These are phyloP conservation scores for Eurotiales sp. DNA, from an alignment of 2,329 filamentous ascomycete species.

Conservation along the genomic window DNA sequence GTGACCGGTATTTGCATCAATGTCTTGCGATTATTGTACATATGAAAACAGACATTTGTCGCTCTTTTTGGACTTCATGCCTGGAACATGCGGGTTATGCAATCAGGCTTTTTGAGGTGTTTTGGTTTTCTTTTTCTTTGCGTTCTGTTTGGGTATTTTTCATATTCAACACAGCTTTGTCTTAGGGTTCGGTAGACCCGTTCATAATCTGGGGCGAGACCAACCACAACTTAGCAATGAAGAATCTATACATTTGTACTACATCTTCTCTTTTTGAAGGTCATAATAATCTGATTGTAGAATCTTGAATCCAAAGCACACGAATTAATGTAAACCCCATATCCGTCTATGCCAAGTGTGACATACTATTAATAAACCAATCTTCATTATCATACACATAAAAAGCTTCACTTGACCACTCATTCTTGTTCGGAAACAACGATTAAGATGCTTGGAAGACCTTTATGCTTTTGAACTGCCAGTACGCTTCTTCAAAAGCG, in stretches of 20 bases:
- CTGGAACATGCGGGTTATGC: no score
- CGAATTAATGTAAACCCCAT: not conserved
- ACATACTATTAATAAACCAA: not conserved
- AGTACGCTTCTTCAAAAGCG: slow-evolving; percentile 59
- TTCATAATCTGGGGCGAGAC: no score
- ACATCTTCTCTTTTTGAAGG: no score
- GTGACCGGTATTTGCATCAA: not conserved
- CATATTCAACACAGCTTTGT: no score
- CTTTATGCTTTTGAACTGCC: slow-evolving; percentile 61
- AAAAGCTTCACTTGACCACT: not conserved
- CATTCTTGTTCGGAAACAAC: not conserved
- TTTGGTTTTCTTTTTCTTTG: no score
- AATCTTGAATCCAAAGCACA: not conserved
- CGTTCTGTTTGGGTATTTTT: no score
- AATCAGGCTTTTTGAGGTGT: no score
- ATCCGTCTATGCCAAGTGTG: not conserved
- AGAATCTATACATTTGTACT: no score
- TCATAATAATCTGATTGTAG: no score
- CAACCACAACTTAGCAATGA: no score
- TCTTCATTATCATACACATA: not conserved
- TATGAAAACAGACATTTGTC: slow-evolving; percentile 4
- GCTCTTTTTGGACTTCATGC: not conserved
- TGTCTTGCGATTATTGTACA: not conserved
- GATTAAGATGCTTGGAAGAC: slow-evolving; percentile 47
- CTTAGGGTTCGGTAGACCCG: no score